Base-by-base conservation (phyloP, 345 rosid genomes). In the Pseudoturritis turrita region DNA sequence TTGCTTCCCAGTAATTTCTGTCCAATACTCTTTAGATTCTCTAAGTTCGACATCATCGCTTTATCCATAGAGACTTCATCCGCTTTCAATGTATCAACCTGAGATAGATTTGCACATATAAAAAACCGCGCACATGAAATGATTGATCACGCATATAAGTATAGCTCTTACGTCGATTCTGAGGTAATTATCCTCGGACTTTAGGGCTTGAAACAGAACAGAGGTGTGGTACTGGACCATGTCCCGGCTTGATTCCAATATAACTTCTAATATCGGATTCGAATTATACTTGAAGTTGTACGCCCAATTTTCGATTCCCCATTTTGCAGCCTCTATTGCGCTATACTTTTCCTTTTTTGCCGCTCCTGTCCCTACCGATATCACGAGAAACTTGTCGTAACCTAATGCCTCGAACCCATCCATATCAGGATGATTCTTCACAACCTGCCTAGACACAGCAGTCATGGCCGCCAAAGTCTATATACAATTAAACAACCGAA, bases 401-500 rank as follows among this genome's bases (percentile, higher is more conserved):
- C 81, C 82, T 72, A 80, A 55, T 1, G 83, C 70, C 21, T 80
- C 62, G 23, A 76, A 37, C 1, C 71, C 56, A 9, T 8, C 31
- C 35, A 76, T 78, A 66, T 78, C 86, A 0, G 86, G 82, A 57
- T 81, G 72, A 73, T 81, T 76, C 72, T 40, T 80, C 21, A 69
- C 28, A 26, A 73, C 56, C 71, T 85, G 79, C 50, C 76, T 85
- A 0, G 76, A 67, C 44, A 83, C 81, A 74, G 81, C 88, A 6
- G 78, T 58, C 0, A 88, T 79, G 12, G 84, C 89, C 14, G 85
- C 80, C 76, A 89, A 43, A n/a, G 86, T 71, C 91, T 88, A n/a
- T n/a, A n/a, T n/a, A 23, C 26, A 25, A 1, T 2, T 15, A 52
- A 67, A 39, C 7, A 23, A 66, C 59, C 29, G 37, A 36, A 66